Evolutionary conservation across 306 rosid species (phyloP).

Genomic region (Rosa multiflora): DNA sequence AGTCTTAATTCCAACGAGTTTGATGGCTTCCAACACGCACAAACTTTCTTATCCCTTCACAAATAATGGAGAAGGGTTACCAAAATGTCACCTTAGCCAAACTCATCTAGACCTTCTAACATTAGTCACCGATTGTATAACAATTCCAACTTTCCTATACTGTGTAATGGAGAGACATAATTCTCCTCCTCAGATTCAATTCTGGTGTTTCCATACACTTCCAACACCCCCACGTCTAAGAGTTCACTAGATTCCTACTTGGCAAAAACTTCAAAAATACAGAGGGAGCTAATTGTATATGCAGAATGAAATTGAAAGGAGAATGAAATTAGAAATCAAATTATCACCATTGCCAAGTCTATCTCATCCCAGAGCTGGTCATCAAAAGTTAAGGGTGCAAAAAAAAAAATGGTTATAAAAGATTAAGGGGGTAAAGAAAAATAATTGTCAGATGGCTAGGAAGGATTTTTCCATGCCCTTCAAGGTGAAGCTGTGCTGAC

Average conservation of each 20-base stretch:
- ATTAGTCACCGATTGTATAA: neutral
- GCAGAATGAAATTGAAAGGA: neutral
- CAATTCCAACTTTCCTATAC: neutral
- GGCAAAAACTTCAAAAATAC: neutral
- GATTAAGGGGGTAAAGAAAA: neutral
- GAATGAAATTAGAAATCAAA: neutral
- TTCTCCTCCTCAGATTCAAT: neutral
- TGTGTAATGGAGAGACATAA: neutral
- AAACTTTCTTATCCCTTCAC: neutral
- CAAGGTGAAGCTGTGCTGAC: neutral
- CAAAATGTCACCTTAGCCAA: neutral
- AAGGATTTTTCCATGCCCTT: neutral
- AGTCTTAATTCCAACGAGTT: neutral
- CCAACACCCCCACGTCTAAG: neutral
- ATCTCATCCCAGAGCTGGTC: neutral
- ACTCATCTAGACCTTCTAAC: neutral
- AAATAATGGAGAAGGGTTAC: neutral
- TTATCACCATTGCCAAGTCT: neutral
- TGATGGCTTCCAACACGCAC: neutral
- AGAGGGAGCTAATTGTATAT: neutral
- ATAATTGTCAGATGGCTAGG: neutral
- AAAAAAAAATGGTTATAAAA: too few relatives aligned
- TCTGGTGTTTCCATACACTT: neutral
- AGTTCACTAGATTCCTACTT: neutral
- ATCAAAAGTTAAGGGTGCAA: neutral